A percentile compares a stretch with the other conserved stretches of the same genome.
Conservation (phyloP, 257 asterid genomes). For the Nicotiana sylvestris region DNA sequence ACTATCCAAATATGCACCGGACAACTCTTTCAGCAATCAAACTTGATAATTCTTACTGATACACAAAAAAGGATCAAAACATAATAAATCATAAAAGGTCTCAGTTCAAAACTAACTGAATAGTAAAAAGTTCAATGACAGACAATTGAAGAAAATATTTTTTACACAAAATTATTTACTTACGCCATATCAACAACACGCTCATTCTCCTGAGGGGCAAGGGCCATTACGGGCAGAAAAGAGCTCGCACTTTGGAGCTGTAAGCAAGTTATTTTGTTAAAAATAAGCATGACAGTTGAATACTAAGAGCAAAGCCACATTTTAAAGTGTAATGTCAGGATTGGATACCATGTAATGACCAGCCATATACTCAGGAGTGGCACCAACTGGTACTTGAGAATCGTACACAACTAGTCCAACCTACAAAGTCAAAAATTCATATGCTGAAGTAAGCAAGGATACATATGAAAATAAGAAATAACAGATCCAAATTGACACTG, state of each 20-base stretch:
- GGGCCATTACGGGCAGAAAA: slow-evolving; percentile 95
- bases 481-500: neutral
- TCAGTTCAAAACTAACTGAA: no score
- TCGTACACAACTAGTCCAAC: slow-evolving; percentile 94
- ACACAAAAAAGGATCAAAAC: neutral
- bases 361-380: slow-evolving; percentile 98
- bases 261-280: slow-evolving; percentile 25
- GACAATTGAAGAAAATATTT: no score
- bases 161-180: slow-evolving; percentile 23
- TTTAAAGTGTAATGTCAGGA: neutral
- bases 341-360: slow-evolving; percentile 87
- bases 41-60: neutral
- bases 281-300: neutral
- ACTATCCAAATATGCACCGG: neutral
- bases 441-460: neutral
- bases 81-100: no score
- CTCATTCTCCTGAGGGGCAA: slow-evolving; percentile 96
- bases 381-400: slow-evolving; percentile 97
- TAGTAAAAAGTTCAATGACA: no score
- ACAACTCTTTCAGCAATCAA: neutral
- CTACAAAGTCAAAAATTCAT: slow-evolving; percentile 25
- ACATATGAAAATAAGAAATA: neutral
- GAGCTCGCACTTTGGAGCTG: slow-evolving; percentile 97
- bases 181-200: slow-evolving; percentile 90
- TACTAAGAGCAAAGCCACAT: neutral